Evolutionary conservation across 345 rosid species (phyloP).

Genomic region (Boechera stricta): DNA sequence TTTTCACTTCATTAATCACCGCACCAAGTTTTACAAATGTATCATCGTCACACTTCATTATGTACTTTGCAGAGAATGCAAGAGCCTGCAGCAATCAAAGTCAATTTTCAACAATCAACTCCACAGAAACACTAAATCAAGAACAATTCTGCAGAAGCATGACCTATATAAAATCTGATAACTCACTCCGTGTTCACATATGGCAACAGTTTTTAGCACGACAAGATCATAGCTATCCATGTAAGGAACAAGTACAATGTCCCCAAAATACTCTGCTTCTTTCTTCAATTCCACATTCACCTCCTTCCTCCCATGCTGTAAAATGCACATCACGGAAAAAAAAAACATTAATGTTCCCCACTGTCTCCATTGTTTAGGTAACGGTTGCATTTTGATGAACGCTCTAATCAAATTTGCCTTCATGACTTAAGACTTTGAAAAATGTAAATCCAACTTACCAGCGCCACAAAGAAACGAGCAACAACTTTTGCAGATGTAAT

Average conservation of each 20-base stretch:
- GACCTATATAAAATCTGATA: slow-evolving; percentile 24
- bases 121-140: slow-evolving; percentile 20
- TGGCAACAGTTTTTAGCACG: slow-evolving; percentile 92
- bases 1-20: slow-evolving; percentile 66
- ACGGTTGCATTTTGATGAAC: not conserved
- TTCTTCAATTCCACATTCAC: slow-evolving; percentile 87
- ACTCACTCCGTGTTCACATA: slow-evolving; percentile 94
- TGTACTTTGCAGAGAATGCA: slow-evolving; percentile 63
- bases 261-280: slow-evolving; percentile 96
- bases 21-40: slow-evolving; percentile 86
- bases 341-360: not conserved
- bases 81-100: slow-evolving; percentile 58
- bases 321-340: slow-evolving; percentile 28
- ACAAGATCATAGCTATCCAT: slow-evolving; percentile 97
- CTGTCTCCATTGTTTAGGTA: not conserved
- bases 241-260: slow-evolving; percentile 86
- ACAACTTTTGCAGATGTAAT: slow-evolving; percentile 82
- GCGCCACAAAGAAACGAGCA: slow-evolving; percentile 92
- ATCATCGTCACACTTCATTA: slow-evolving; percentile 96
- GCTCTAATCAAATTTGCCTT: not conserved
- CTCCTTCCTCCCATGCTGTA: slow-evolving; percentile 84
- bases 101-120: slow-evolving; percentile 27
- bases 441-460: slow-evolving; percentile 53
- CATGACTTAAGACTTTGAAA: not conserved
- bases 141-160: slow-evolving; percentile 16